Percentiles rank a stretch among this genome's conserved stretches.
These are phyloP conservation scores for Sphaerosporella brunnea DNA, from an alignment of 495 filamentous ascomycete species.

Conservation along the genomic window DNA sequence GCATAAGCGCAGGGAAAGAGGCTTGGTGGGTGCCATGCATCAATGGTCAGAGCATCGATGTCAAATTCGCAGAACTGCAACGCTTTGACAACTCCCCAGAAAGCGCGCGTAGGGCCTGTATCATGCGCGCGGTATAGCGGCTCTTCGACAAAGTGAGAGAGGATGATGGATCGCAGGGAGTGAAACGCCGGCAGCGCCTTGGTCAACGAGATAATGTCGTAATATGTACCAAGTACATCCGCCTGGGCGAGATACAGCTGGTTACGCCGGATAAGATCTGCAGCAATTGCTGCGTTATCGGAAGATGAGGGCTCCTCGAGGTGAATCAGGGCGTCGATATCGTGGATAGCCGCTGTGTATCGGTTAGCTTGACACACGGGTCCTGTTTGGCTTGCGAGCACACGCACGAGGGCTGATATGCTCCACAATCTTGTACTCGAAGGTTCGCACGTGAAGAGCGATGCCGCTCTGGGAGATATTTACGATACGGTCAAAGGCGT, in stretches of 20 bases:
- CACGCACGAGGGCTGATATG: conserved; percentile 10
- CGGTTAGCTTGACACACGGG: not conserved
- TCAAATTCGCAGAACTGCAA: conserved; percentile 13
- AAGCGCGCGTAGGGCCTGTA: conserved; percentile 12
- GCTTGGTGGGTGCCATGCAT: not conserved
- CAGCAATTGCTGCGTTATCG: not conserved
- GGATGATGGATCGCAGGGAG: conserved; percentile 13
- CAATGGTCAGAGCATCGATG: conserved; percentile 9
- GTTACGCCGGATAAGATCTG: not conserved
- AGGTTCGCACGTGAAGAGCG: conserved; percentile 11
- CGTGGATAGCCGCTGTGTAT: not conserved
- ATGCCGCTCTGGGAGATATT: conserved; percentile 14
- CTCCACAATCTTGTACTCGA: conserved; percentile 13
- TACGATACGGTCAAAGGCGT: conserved; percentile 14
- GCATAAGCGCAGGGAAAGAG: not conserved
- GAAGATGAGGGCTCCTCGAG: not conserved
- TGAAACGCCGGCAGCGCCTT: conserved; percentile 14
- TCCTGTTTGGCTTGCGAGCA: not conserved
- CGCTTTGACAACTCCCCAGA: conserved; percentile 21
- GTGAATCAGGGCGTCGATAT: not conserved
- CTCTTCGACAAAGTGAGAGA: conserved; percentile 11
- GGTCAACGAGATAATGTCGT: conserved; percentile 19
- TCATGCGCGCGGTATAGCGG: conserved; percentile 2
- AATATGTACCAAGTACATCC: conserved; percentile 21
- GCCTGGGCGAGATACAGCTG: conserved; percentile 5